phyloP scores from a whole-genome alignment of 306 rosid genomes.

The Vigna mungo region DNA sequence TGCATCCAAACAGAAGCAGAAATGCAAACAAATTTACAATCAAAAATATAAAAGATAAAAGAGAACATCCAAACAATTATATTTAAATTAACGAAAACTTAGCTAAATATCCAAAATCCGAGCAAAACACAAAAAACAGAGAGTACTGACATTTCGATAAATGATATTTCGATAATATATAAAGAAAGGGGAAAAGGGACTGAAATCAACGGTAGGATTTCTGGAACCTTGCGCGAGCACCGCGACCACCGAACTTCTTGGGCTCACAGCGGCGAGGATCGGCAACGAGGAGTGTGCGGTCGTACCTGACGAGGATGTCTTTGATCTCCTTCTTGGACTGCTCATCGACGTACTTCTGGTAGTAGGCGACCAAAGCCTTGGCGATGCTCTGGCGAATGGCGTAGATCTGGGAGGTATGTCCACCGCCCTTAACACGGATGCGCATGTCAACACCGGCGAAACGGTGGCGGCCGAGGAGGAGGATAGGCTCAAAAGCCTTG shows the following conservation, averaged over 20 bases:
- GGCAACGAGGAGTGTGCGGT: constrained; percentile 78
- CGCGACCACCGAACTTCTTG: constrained; percentile 94
- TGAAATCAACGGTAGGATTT: constrained; percentile 78
- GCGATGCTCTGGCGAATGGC: constrained; percentile 90
- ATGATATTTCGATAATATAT: neutral
- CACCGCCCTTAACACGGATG: constrained; percentile 82
- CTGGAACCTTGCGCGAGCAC: constrained; percentile 91
- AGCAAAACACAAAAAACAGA: neutral
- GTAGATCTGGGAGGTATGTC: constrained; percentile 85
- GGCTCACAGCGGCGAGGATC: constrained; percentile 92
- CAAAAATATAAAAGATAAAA: neutral
- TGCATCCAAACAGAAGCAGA: neutral
- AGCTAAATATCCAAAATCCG: constrained; percentile 4
- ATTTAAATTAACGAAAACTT: neutral
- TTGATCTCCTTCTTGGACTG: constrained; percentile 91
- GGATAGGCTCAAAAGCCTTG: constrained; percentile 86
- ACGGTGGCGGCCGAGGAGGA: constrained; percentile 74
- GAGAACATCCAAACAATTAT: neutral
- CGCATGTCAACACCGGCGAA: constrained; percentile 81
- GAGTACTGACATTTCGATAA: neutral
- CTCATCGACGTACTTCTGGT: constrained; percentile 87
- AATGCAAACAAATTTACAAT: neutral
- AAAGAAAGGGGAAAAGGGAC: neutral
- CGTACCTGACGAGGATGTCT: constrained; percentile 80
- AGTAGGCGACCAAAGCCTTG: constrained; percentile 75